Evolutionary conservation across 768 basidiomycete genomes (phyloP).

Genomic region (Ramaria sp.): DNA sequence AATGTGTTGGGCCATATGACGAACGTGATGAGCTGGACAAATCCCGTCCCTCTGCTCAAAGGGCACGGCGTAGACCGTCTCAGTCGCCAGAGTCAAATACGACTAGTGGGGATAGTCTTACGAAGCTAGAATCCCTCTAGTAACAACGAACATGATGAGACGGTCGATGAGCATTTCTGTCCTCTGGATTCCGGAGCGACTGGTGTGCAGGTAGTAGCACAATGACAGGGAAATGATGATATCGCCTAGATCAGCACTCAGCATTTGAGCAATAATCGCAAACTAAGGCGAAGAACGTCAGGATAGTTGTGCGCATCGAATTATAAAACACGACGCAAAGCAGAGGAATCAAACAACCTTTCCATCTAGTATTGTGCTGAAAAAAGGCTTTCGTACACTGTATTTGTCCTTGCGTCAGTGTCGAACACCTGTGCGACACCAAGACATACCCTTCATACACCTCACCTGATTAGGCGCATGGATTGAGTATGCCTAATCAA

Average conservation of each 20-base stretch:
- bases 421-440: no score
- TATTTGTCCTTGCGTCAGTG: no score
- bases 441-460: no score
- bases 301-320: no score
- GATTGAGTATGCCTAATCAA: no score
- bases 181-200: not conserved
- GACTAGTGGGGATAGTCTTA: not conserved
- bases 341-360: no score
- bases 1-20: not conserved
- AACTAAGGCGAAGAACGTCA: not conserved
- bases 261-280: not conserved
- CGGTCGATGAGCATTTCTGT: not conserved
- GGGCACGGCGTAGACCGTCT: not conserved
- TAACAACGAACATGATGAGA: not conserved
- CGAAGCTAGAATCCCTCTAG: not conserved
- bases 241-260: not conserved
- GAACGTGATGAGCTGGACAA: not conserved
- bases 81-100: not conserved
- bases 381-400: no score
- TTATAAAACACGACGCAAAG: no score
- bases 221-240: not conserved
- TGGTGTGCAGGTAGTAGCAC: not conserved
- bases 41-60: not conserved
- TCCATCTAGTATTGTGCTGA: no score
- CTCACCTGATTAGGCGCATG: no score